These are phyloP conservation scores for Xylariomycetidae sp. DNA, from an alignment of 2,329 filamentous ascomycete genomes.

Conservation along the genomic window DNA sequence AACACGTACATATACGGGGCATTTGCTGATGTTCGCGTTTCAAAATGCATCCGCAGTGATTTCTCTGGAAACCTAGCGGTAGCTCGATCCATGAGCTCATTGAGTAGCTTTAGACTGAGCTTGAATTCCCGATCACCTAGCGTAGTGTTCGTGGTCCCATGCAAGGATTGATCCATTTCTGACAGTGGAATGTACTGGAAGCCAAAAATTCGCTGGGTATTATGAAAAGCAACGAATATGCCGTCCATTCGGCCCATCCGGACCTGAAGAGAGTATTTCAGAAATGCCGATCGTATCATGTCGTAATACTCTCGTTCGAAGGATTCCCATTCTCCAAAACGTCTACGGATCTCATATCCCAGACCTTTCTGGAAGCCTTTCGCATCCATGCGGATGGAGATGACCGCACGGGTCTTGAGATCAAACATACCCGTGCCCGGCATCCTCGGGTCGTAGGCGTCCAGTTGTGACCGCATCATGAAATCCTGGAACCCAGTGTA, in stretches of 20 bases:
- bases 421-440: conserved; percentile 95
- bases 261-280: conserved; percentile 96
- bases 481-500: conserved; percentile 85
- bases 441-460: conserved; percentile 79
- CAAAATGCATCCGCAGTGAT: conserved; percentile 76
- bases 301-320: conserved; percentile 96
- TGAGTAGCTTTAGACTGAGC: conserved; percentile 72
- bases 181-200: conserved; percentile 87
- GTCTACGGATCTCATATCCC: conserved; percentile 79
- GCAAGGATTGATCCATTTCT: conserved; percentile 89
- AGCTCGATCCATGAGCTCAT: conserved; percentile 72
- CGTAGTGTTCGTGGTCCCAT: conserved; percentile 61
- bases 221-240: conserved; percentile 96
- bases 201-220: conserved; percentile 90
- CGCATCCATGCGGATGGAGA: conserved; percentile 87
- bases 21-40: conserved; percentile 56
- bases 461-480: conserved; percentile 90
- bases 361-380: conserved; percentile 65
- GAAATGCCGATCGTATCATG: conserved; percentile 89
- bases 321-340: conserved; percentile 78
- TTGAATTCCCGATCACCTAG: conserved; percentile 85
- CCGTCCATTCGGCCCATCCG: conserved; percentile 98
- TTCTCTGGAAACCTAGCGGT: conserved; percentile 69
- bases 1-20: conserved; percentile 81
- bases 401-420: conserved; percentile 87